Evolutionary conservation across 108 stramenopile genomes (phyloP).

Genomic region (Cyclotella atomus): DNA sequence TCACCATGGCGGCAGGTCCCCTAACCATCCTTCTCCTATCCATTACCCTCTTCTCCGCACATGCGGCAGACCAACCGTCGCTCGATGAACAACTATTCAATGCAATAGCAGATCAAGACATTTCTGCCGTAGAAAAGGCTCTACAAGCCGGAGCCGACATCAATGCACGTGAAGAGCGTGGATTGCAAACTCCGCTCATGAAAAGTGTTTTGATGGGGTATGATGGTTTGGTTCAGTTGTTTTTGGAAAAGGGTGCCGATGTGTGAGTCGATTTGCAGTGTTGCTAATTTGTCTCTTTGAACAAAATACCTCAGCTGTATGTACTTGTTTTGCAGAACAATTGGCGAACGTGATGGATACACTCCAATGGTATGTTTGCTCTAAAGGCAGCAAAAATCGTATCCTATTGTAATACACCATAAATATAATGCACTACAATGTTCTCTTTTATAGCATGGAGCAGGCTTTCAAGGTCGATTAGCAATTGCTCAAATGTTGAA

Average conservation of each 20-base stretch:
- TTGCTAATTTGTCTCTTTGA: too few relatives aligned
- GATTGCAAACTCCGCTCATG: conserved; percentile 46
- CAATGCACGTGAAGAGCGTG: conserved; percentile 23
- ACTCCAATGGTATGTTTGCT: conserved; percentile 27
- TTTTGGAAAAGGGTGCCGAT: conserved; percentile 43
- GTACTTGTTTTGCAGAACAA: conserved; percentile 7
- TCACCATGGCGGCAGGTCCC: too few relatives aligned
- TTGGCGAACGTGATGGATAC: conserved; percentile 41
- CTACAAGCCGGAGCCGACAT: conserved; percentile 40
- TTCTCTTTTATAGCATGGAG: conserved; percentile 17
- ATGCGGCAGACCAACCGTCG: background rate
- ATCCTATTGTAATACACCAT: background rate
- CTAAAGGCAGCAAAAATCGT: background rate
- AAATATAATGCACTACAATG: background rate
- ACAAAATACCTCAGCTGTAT: too few relatives aligned
- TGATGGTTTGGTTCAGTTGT: conserved; percentile 29
- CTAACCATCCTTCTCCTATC: background rate
- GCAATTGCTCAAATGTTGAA: conserved; percentile 32
- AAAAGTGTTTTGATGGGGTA: conserved; percentile 36
- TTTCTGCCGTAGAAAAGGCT: conserved; percentile 11
- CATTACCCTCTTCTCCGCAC: too few relatives aligned
- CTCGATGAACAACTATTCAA: conserved; percentile 27
- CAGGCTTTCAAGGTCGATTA: conserved; percentile 45
- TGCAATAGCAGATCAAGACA: conserved; percentile 29
- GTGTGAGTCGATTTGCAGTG: conserved; percentile 4